Percentiles rank a stretch among this genome's conserved stretches.
These are phyloP conservation scores for Kazachstania taianensis DNA, from an alignment of 805 yeast species.

Conservation along the genomic window DNA sequence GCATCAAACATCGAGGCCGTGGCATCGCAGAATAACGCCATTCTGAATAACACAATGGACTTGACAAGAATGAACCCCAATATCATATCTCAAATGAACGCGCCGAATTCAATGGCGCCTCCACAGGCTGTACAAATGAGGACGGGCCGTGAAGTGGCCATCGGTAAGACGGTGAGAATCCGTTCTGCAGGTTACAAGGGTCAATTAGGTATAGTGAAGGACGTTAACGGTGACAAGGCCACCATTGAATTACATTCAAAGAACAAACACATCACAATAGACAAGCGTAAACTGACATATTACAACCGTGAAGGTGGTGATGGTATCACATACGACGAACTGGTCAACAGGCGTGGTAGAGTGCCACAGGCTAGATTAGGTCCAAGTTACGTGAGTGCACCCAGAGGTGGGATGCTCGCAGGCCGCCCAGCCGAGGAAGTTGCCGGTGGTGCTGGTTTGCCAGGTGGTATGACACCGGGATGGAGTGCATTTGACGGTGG, in stretches of 20 bases:
- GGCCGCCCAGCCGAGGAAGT: constrained; percentile 27
- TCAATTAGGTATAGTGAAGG: constrained; percentile 83
- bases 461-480: constrained; percentile 41
- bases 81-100: constrained; percentile 35
- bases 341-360: constrained; percentile 43
- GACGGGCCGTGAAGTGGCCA: constrained; percentile 71
- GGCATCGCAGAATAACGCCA: constrained; percentile 66
- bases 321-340: constrained; percentile 69
- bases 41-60: constrained; percentile 42
- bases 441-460: constrained; percentile 26
- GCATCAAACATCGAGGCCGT: constrained; percentile 71
- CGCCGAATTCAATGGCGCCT: constrained; percentile 41
- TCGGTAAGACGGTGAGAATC: constrained; percentile 78
- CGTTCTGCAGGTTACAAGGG: constrained; percentile 92
- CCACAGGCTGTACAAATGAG: constrained; percentile 40
- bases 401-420: constrained; percentile 27
- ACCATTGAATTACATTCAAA: constrained; percentile 91
- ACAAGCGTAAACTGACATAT: constrained; percentile 69
- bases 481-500: constrained; percentile 48
- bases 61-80: constrained; percentile 81
- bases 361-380: constrained; percentile 30
- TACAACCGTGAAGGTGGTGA: constrained; percentile 52
- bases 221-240: constrained; percentile 85
- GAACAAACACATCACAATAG: constrained; percentile 76
- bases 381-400: constrained; percentile 28